Evolutionary conservation across 768 basidiomycete species (phyloP).

Genomic region (Termitomyces titanicus): DNA sequence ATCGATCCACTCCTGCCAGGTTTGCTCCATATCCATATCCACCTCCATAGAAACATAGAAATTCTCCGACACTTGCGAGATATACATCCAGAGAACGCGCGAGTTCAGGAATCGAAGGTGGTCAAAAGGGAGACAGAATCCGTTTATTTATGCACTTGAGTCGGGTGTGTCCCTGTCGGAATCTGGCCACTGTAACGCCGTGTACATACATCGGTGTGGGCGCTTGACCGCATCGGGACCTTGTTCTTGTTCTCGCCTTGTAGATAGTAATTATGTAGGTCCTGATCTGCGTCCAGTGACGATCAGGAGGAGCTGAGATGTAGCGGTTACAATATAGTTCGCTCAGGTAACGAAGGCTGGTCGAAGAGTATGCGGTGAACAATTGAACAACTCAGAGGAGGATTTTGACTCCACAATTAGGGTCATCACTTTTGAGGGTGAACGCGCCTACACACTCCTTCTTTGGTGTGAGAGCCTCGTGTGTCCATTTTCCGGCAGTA

Average conservation of each 20-base stretch:
- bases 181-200: neutral
- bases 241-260: constrained; percentile 4
- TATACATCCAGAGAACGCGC: neutral
- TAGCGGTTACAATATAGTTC: neutral
- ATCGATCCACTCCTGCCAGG: constrained; percentile 10
- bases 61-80: neutral
- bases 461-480: constrained; percentile 10
- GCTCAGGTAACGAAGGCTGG: neutral
- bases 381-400: neutral
- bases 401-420: neutral
- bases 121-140: neutral
- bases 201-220: constrained; percentile 5
- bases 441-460: neutral
- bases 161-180: neutral
- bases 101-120: neutral
- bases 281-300: neutral
- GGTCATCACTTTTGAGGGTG: neutral
- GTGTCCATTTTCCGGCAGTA: constrained; percentile 1
- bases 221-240: neutral
- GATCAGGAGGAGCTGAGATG: neutral
- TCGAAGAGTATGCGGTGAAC: neutral
- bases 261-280: neutral
- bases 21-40: neutral
- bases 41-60: neutral
- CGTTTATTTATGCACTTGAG: neutral